Conservation (phyloP, 164 flowering plant species). For the Umbellularia californica region DNA sequence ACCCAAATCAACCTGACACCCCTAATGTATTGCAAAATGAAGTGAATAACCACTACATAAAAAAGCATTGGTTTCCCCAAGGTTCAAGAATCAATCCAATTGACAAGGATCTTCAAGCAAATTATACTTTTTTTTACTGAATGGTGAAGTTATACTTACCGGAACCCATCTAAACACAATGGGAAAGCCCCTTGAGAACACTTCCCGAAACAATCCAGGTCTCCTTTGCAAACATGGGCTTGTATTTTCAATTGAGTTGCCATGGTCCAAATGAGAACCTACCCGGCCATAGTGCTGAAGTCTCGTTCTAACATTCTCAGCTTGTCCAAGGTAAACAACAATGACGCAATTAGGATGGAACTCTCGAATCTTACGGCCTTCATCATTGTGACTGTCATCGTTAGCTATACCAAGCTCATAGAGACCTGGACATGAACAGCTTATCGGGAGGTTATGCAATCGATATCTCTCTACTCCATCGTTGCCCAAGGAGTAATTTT, state of each 20-base stretch:
- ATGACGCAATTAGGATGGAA: conserved; percentile 33
- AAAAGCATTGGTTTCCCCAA: neutral
- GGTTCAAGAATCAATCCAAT: neutral
- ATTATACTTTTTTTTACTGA: neutral
- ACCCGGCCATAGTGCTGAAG: conserved; percentile 19
- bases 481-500: conserved; percentile 49
- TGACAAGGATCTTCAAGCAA: neutral
- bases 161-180: conserved; percentile 84
- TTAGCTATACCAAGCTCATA: conserved; percentile 71
- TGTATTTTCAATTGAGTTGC: conserved; percentile 20
- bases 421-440: conserved; percentile 54
- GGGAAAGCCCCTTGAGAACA: conserved; percentile 59
- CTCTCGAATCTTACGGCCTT: conserved; percentile 35
- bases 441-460: conserved; percentile 54
- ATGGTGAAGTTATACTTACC: conserved; percentile 38
- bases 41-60: neutral
- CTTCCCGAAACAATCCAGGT: conserved; percentile 54
- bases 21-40: neutral
- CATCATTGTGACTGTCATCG: conserved; percentile 8
- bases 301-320: conserved; percentile 19
- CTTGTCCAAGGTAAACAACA: conserved; percentile 28
- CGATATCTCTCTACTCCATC: conserved; percentile 78
- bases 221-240: conserved; percentile 17
- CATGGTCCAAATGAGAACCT: conserved; percentile 69
- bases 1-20: neutral